These are phyloP conservation scores for Pyrenula aspistea DNA, from an alignment of 495 filamentous ascomycete genomes.

Conservation along the genomic window DNA sequence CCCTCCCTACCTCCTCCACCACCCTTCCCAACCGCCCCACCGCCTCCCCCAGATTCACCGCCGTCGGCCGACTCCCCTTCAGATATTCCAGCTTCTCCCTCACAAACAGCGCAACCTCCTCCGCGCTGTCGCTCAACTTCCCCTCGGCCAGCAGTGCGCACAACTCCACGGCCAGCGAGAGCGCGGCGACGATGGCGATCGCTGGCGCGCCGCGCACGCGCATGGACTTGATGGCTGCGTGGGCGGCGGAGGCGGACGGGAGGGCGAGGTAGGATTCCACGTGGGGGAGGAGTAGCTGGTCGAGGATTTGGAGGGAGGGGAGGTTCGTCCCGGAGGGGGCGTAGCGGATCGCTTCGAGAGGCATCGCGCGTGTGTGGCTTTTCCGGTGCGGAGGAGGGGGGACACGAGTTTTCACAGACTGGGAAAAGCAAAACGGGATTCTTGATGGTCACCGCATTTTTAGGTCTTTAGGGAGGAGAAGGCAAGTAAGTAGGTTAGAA, in stretches of 20 bases:
- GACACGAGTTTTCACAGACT: too few species aligned
- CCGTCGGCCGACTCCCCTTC: constrained; percentile 77
- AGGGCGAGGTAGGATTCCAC: constrained; percentile 69
- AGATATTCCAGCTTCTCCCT: constrained; percentile 68
- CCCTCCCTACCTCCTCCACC: constrained; percentile 26
- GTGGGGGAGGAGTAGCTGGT: constrained; percentile 86
- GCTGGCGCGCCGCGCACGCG: constrained; percentile 87
- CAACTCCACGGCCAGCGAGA: constrained; percentile 61
- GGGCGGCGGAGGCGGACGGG: constrained; percentile 65
- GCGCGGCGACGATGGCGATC: constrained; percentile 91
- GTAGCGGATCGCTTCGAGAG: background rate
- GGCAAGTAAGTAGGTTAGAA: too few species aligned
- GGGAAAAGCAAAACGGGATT: too few species aligned
- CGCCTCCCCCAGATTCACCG: constrained; percentile 88
- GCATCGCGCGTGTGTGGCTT: too few species aligned
- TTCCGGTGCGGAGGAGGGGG: too few species aligned
- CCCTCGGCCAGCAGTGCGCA: constrained; percentile 10
- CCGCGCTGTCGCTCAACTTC: constrained; percentile 24
- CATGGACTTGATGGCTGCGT: constrained; percentile 89
- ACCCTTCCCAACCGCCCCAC: constrained; percentile 60
- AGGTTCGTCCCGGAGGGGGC: background rate
- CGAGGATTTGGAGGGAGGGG: constrained; percentile 66
- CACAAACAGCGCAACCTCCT: constrained; percentile 56
- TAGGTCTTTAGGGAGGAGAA: too few species aligned
- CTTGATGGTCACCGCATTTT: too few species aligned